Percentiles rank a stretch among this genome's conserved stretches.
phyloP scores from a whole-genome alignment of 2,329 filamentous ascomycete species.

The Aplosporella prunicola region DNA sequence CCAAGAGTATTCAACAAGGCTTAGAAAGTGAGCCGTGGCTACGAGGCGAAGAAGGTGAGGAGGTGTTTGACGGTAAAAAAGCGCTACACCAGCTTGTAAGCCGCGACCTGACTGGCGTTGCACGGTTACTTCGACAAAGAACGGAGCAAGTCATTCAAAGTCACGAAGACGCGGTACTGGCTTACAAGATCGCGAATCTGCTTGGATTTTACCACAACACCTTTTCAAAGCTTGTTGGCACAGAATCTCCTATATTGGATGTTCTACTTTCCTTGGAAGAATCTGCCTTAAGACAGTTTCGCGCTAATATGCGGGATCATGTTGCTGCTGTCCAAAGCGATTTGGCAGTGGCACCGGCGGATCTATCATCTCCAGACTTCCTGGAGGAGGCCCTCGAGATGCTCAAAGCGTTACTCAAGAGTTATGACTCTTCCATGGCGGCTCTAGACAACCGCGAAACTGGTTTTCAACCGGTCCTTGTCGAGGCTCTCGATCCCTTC shows the following conservation, averaged over 20 bases:
- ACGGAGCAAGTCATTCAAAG: conserved; percentile 87
- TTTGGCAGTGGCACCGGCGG: conserved; percentile 57
- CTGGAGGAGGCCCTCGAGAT: conserved; percentile 70
- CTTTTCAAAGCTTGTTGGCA: conserved; percentile 68
- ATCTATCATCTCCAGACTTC: conserved; percentile 72
- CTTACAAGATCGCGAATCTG: conserved; percentile 84
- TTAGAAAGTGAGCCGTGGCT: conserved; percentile 79
- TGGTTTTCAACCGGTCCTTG: conserved; percentile 65
- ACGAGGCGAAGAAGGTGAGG: conserved; percentile 39
- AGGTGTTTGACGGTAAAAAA: conserved; percentile 67
- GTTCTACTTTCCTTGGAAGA: conserved; percentile 60
- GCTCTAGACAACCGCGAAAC: conserved; percentile 46
- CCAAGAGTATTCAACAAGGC: conserved; percentile 69
- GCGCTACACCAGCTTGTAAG: conserved; percentile 81
- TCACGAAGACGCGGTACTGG: conserved; percentile 79
- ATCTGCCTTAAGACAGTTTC: conserved; percentile 74
- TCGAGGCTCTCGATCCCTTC: conserved; percentile 79
- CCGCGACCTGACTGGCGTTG: conserved; percentile 71
- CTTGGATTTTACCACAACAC: conserved; percentile 82
- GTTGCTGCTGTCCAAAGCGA: conserved; percentile 65
- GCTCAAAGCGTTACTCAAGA: conserved; percentile 69
- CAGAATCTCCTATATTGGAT: conserved; percentile 58
- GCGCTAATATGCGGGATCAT: conserved; percentile 69
- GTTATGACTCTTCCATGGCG: conserved; percentile 72
- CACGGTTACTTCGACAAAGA: conserved; percentile 75